Conservation (phyloP, 768 basidiomycete genomes). For the Hericium erinaceus region DNA sequence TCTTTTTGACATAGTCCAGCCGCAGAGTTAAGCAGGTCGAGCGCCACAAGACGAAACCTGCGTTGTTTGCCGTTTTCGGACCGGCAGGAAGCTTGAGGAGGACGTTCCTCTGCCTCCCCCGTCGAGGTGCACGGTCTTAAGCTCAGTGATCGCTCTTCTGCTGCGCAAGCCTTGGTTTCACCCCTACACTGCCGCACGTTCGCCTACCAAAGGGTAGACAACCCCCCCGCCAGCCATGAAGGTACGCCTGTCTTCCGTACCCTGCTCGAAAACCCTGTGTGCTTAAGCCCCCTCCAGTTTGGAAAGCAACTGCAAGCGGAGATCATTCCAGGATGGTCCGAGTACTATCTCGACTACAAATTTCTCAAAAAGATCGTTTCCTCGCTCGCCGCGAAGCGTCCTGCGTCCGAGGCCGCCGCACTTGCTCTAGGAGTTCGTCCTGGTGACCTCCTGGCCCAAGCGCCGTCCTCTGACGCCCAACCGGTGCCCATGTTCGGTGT, state of each 20-base stretch:
- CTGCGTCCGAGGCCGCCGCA: constrained; percentile 83
- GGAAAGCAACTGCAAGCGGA: constrained; percentile 96
- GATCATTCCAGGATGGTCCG: constrained; percentile 95
- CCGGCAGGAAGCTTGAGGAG: neutral
- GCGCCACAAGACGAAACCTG: too few species aligned
- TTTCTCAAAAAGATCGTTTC: constrained; percentile 98
- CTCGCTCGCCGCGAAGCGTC: constrained; percentile 82
- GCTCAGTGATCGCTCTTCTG: neutral
- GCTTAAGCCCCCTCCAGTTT: constrained; percentile 46
- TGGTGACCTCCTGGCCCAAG: constrained; percentile 33
- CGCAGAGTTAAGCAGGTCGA: too few species aligned
- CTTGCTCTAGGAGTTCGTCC: constrained; percentile 78
- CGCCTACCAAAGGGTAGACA: neutral
- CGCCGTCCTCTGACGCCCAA: constrained; percentile 20
- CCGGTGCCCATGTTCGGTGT: constrained; percentile 9
- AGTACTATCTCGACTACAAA: constrained; percentile 97
- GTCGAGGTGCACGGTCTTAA: neutral
- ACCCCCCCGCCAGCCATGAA: constrained; percentile 18
- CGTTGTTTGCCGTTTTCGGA: too few species aligned
- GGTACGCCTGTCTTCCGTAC: constrained; percentile 11
- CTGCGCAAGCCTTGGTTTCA: constrained; percentile 2
- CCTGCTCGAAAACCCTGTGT: neutral
- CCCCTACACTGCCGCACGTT: neutral
- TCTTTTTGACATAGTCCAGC: neutral
- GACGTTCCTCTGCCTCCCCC: neutral